phyloP scores from a whole-genome alignment of 176 grass and related monocot genomes.

The Elymus sibiricus region DNA sequence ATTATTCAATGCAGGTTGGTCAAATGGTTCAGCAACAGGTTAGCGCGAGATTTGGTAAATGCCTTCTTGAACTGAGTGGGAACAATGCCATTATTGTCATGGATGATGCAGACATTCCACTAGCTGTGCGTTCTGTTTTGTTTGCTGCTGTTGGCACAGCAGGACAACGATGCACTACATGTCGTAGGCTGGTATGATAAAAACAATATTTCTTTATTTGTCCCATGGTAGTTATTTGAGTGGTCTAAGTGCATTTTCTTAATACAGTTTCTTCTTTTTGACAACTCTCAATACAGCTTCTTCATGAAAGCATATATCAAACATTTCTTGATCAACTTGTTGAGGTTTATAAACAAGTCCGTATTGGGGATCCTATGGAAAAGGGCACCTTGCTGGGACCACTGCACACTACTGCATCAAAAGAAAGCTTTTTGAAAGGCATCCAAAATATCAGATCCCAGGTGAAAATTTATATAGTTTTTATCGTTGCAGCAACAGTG shows the following conservation, averaged over 20 bases:
- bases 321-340: conserved; percentile 85
- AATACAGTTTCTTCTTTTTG: conserved; percentile 57
- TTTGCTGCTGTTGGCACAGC: conserved; percentile 99
- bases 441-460: conserved; percentile 76
- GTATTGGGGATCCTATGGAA: conserved; percentile 90
- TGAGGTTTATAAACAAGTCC: conserved; percentile 96
- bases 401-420: conserved; percentile 83
- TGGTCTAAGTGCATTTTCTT: conserved; percentile 20
- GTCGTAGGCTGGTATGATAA: conserved; percentile 82
- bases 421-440: conserved; percentile 82
- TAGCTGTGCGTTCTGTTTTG: conserved; percentile 92
- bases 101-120: conserved; percentile 96
- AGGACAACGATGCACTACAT: conserved; percentile 96
- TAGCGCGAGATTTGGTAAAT: conserved; percentile 84
- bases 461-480: conserved; percentile 45
- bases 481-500: not conserved
- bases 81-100: conserved; percentile 99
- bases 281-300: conserved; percentile 48
- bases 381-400: conserved; percentile 92
- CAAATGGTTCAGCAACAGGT: conserved; percentile 81
- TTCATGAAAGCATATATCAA: conserved; percentile 90
- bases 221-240: conserved; percentile 2
- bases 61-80: conserved; percentile 97
- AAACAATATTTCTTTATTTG: not conserved
- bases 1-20: conserved; percentile 67